These are phyloP conservation scores for Pythium biforme DNA, from an alignment of 352 stramenopile genomes.

Conservation along the genomic window DNA sequence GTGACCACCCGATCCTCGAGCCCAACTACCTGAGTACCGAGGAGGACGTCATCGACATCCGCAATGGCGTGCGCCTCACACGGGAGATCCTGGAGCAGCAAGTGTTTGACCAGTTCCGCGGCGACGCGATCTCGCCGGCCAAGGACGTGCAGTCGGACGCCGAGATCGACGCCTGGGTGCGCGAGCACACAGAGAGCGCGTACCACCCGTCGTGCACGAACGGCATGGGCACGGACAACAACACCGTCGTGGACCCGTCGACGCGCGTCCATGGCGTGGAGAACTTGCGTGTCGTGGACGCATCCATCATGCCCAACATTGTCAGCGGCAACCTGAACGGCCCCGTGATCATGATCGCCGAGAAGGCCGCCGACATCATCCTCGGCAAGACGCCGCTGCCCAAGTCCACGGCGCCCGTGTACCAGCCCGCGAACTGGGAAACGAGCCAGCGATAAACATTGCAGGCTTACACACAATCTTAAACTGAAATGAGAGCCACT, in stretches of 20 bases:
- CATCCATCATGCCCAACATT: conserved; percentile 94
- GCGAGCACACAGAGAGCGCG: conserved; percentile 78
- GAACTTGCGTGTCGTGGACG: conserved; percentile 89
- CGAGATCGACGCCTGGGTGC: conserved; percentile 86
- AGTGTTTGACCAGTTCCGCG: conserved; percentile 80
- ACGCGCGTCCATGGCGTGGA: conserved; percentile 87
- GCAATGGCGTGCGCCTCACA: conserved; percentile 70
- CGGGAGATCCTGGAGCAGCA: conserved; percentile 88
- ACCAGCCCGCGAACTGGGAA: conserved; percentile 71
- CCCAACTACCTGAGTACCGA: conserved; percentile 88
- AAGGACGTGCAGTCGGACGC: conserved; percentile 59
- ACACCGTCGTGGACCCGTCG: conserved; percentile 88
- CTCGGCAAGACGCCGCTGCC: conserved; percentile 63
- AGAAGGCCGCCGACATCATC: conserved; percentile 94
- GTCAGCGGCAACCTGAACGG: conserved; percentile 94
- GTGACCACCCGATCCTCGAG: conserved; percentile 80
- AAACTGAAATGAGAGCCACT: background rate
- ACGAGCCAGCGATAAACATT: conserved; percentile 59
- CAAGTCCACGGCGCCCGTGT: conserved; percentile 74
- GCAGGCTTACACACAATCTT: background rate
- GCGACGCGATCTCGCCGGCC: conserved; percentile 72
- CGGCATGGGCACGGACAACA: conserved; percentile 79
- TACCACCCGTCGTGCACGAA: conserved; percentile 91
- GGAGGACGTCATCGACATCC: conserved; percentile 79
- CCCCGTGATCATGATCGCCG: conserved; percentile 92